Conservation (phyloP, 345 rosid species). For the Orychophragmus violaceus region DNA sequence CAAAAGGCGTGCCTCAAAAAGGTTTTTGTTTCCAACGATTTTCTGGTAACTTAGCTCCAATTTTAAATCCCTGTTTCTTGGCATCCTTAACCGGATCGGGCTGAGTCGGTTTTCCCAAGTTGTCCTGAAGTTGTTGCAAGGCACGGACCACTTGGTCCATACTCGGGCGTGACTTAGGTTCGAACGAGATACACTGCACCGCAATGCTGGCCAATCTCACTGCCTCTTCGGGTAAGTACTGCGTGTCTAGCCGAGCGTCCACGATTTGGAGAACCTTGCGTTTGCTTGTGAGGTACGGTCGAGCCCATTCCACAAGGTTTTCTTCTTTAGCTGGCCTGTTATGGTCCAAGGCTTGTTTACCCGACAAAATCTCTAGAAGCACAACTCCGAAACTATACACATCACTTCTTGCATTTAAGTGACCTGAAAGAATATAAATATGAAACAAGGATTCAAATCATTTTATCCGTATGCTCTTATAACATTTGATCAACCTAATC, state of each 20-base stretch:
- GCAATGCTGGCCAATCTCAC: constrained; percentile 53
- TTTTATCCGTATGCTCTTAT: not conserved
- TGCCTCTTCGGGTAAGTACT: constrained; percentile 46
- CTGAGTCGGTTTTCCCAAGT: constrained; percentile 30
- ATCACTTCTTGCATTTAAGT: constrained; percentile 68
- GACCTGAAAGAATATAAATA: constrained; percentile 38
- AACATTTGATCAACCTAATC: not conserved
- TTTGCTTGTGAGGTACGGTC: constrained; percentile 64
- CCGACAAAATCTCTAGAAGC: constrained; percentile 79
- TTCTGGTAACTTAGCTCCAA: not conserved
- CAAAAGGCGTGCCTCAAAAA: not conserved
- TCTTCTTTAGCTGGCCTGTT: constrained; percentile 80
- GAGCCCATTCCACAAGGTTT: constrained; percentile 84
- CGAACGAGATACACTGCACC: constrained; percentile 56
- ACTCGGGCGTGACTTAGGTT: constrained; percentile 69
- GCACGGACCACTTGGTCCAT: constrained; percentile 66
- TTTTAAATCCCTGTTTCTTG: constrained; percentile 19
- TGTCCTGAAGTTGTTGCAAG: constrained; percentile 56
- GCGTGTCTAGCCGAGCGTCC: constrained; percentile 63
- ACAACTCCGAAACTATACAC: constrained; percentile 93
- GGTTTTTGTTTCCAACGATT: constrained; percentile 10
- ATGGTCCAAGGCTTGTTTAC: constrained; percentile 70
- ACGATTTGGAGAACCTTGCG: constrained; percentile 67
- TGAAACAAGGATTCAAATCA: not conserved
- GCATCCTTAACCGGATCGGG: constrained; percentile 16